Percentiles rank a stretch among this genome's conserved stretches.
These are phyloP conservation scores for Psilocybe azurescens DNA, from an alignment of 768 basidiomycete genomes.

Conservation along the genomic window DNA sequence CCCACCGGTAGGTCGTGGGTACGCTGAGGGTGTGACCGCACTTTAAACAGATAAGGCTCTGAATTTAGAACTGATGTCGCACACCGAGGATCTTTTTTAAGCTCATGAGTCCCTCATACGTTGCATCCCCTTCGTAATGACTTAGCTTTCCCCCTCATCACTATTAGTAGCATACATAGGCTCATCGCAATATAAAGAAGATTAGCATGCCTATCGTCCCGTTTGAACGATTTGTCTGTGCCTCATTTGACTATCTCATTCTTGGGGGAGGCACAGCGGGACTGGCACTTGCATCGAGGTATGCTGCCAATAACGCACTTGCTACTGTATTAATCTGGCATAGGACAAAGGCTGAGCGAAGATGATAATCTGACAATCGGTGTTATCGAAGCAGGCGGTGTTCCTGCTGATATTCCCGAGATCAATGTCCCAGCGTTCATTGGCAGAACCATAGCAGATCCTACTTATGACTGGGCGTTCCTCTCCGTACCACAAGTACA, in stretches of 20 bases:
- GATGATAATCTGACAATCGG: conserved; percentile 10
- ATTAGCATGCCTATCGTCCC: conserved; percentile 2
- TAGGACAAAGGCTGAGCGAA: conserved; percentile 10
- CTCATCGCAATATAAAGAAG: neutral
- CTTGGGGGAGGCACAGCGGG: conserved; percentile 18
- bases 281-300: conserved; percentile 15
- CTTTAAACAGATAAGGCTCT: too few species aligned
- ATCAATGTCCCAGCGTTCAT: conserved; percentile 20
- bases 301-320: neutral
- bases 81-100: too few species aligned
- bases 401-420: conserved; percentile 11
- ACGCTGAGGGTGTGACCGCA: too few species aligned
- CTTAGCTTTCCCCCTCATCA: too few species aligned
- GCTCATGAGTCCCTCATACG: too few species aligned
- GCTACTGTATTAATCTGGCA: neutral
- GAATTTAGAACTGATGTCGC: too few species aligned
- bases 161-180: too few species aligned
- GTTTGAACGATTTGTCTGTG: conserved; percentile 1
- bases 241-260: conserved; percentile 16
- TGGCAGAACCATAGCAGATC: conserved; percentile 14
- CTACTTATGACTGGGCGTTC: conserved; percentile 19
- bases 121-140: too few species aligned
- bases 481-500: conserved; percentile 16
- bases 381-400: conserved; percentile 17
- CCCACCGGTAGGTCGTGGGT: too few species aligned